Evolutionary conservation across 2,329 filamentous ascomycete genomes (phyloP), one percentile per base, ranked within the genome.

Genomic region (Thelonectria olida): DNA sequence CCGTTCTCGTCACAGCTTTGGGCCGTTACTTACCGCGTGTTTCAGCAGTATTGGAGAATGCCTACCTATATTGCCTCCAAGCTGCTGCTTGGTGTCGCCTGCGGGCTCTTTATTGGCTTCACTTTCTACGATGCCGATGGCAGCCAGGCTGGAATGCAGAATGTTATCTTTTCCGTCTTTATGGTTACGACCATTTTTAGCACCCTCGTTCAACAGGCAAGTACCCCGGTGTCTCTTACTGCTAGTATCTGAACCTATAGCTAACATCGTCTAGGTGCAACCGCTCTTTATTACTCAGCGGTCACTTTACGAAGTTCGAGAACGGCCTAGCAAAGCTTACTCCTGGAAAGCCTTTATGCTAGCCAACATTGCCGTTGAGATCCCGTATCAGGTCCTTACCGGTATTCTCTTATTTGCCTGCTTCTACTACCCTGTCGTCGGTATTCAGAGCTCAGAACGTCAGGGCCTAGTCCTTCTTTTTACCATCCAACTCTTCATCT

Each of bases 1-100:
- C 89, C 92, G 0, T 91, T 96, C 71, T 61, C 61, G 0, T 70
- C 80, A 0, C 93, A 97, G 72, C 76, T 95, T 1, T 77, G 75
- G 42, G 82, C 49, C 5, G 61, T 63, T 19, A 61, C 61, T 2
- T 25, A 82, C 8, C 88, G 92, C 59, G 87, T 93, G 6, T 93
- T 93, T 77, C 85, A 92, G 71, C 92, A 96, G 73, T 94, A 94
- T 81, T 95, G 92, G 91, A 86, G 92, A 45, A 92, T 88, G 57
- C 92, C 92, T 0, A 82, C 82, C 10, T 96, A 96, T 76, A 88
- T 96, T 70, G 91, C 92, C 75, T 85, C 90, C 58, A 95, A 95
- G 78, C 74, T 86, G 2, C 74, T 83, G 1, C 84, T 95, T n/a
- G 88, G 79, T 2, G 64, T 85, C 53, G 81, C 87, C 57, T 82